These are phyloP conservation scores for Neofusicoccum parvum DNA, from an alignment of 2,329 filamentous ascomycete genomes.

Conservation along the genomic window DNA sequence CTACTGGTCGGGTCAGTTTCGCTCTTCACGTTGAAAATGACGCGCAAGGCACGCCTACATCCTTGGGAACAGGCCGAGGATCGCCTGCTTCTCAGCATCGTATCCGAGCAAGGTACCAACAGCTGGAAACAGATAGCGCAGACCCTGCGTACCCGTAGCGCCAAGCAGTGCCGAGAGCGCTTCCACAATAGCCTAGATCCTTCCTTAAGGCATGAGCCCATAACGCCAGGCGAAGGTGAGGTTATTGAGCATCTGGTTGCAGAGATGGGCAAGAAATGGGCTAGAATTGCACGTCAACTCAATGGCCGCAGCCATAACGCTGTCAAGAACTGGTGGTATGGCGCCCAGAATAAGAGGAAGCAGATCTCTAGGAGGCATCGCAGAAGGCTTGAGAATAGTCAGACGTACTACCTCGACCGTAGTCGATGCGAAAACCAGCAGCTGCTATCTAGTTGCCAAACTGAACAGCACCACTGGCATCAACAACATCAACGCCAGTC, in stretches of 20 bases:
- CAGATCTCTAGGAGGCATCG: slow-evolving; percentile 39
- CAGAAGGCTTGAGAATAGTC: slow-evolving; percentile 23
- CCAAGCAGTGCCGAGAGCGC: slow-evolving; percentile 93
- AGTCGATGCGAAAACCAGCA: slow-evolving; percentile 26
- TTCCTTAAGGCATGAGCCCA: slow-evolving; percentile 75
- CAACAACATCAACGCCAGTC: slow-evolving; percentile 22
- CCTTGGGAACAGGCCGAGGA: slow-evolving; percentile 85
- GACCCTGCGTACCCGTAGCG: slow-evolving; percentile 73
- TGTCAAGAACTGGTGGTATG: slow-evolving; percentile 98
- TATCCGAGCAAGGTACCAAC: slow-evolving; percentile 70
- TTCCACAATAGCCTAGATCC: slow-evolving; percentile 93
- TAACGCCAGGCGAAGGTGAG: slow-evolving; percentile 74
- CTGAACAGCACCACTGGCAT: slow-evolving; percentile 16
- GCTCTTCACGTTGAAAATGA: background rate
- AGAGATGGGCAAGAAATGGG: slow-evolving; percentile 85
- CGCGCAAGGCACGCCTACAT: slow-evolving; percentile 59
- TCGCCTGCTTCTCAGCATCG: slow-evolving; percentile 67
- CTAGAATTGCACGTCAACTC: slow-evolving; percentile 82
- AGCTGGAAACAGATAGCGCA: slow-evolving; percentile 91
- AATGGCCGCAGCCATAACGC: slow-evolving; percentile 89
- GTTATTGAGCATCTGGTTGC: slow-evolving; percentile 76
- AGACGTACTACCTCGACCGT: slow-evolving; percentile 22
- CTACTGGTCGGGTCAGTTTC: background rate
- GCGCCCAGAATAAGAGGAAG: slow-evolving; percentile 78
- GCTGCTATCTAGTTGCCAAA: slow-evolving; percentile 24